Evolutionary conservation across 306 rosid species (phyloP).

Genomic region (Prunus dulcis): DNA sequence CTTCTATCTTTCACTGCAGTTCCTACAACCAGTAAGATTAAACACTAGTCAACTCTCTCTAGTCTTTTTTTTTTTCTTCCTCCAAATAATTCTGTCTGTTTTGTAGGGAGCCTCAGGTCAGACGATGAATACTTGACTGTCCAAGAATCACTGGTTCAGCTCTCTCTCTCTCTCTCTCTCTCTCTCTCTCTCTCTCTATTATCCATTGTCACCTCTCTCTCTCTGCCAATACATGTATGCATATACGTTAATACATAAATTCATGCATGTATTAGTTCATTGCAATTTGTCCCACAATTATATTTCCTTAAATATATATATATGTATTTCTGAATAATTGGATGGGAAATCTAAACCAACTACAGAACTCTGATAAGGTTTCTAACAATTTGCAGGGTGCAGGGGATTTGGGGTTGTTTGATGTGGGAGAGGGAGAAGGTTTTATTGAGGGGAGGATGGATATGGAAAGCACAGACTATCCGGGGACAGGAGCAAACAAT

Average conservation of each 20-base stretch:
- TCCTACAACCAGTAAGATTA: constrained; percentile 41
- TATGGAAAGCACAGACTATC: constrained; percentile 55
- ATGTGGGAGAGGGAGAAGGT: constrained; percentile 14
- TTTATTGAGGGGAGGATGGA: constrained; percentile 38
- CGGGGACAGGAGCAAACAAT: constrained; percentile 64
- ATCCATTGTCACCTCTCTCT: not conserved
- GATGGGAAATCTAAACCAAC: too few species aligned
- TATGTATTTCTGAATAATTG: too few species aligned
- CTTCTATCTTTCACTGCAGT: constrained; percentile 24
- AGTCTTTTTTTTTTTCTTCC: not conserved
- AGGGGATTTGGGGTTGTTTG: not conserved
- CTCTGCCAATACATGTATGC: not conserved
- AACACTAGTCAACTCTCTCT: not conserved
- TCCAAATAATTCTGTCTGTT: not conserved
- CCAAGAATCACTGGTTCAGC: constrained; percentile 27
- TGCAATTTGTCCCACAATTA: not conserved
- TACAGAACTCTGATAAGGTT: not conserved
- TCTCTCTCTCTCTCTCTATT: not conserved
- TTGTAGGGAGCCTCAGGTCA: constrained; percentile 37
- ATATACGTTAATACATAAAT: not conserved
- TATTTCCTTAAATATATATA: too few species aligned
- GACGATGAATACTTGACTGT: constrained; percentile 22
- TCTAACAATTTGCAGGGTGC: constrained; percentile 22
- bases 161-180: not conserved
- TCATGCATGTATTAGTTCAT: not conserved